Evolutionary conservation across 176 grass and related monocot genomes (phyloP), one percentile per base, ranked within the genome.

Genomic region (Dactylis glomerata): DNA sequence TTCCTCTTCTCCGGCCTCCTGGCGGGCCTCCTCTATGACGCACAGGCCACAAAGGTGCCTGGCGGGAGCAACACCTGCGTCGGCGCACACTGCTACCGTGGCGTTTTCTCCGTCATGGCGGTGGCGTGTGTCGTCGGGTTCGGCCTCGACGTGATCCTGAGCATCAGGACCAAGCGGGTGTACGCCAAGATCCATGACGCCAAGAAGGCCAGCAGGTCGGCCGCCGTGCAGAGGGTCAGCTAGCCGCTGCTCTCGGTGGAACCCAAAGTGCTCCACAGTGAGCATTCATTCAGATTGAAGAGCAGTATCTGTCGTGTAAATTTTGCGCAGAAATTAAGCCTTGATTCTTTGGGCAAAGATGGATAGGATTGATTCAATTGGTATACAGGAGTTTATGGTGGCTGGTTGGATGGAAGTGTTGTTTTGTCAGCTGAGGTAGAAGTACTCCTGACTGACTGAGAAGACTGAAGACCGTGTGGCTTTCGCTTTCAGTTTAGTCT

Each of bases 1-100:
- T 95, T 98, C 83, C 91, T 98, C 84, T 98, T 98, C 91, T 98
- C 96, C 4, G 96, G 96, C 71, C 93, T 98, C 15, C 91, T 98
- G 16, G 96, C 96, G 0, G 96, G 96, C 0, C 87, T 98, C 51
- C 89, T 98, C n/a, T 98, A 98, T 61, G 96, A 98, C 49, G 83
- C 96, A 1, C 85, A 98, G 78, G 96, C 96, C 59, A 95, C 91
- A 33, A 59, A 83, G 74, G 86, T 89, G 40, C 84, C 89, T 2
- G 93, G 88, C 31, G 96, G 96, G 5, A 91, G 89, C 46, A 98
- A 98, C 91, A 94, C 87, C 72, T 98, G 96, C 62, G 78, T 92
- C n/a, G n/a, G n/a, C n/a, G n/a, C n/a, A n/a, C n/a, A n/a, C n/a
- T n/a, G n/a, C n/a, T n/a, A n/a, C n/a, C n/a, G n/a, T n/a, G n/a